phyloP scores from a whole-genome alignment of 257 asterid genomes.

The Ballota nigra region DNA sequence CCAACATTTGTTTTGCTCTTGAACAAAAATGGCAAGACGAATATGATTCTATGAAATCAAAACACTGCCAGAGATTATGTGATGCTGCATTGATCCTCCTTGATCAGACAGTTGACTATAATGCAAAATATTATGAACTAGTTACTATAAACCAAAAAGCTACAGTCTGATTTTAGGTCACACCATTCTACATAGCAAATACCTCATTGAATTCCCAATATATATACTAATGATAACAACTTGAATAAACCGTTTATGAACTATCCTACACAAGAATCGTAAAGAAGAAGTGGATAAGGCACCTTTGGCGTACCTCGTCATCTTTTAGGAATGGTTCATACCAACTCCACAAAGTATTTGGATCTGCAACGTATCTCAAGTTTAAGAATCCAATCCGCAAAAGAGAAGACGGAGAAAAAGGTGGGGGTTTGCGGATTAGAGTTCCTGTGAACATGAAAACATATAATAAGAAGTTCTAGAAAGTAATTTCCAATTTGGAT shows the following conservation, averaged over 20 bases:
- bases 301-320: slow-evolving; percentile 76
- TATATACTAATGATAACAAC: not conserved
- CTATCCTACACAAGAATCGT: not conserved
- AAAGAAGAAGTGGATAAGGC: slow-evolving; percentile 16
- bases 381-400: slow-evolving; percentile 80
- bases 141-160: slow-evolving; percentile 2
- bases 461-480: not conserved
- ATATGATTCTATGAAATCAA: not conserved
- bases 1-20: not conserved
- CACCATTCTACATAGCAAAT: slow-evolving; percentile 10
- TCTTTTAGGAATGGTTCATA: slow-evolving; percentile 81
- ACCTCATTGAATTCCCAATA: not conserved
- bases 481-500: too few species aligned
- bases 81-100: not conserved
- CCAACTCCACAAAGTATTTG: slow-evolving; percentile 91
- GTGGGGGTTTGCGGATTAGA: not conserved
- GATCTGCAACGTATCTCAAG: slow-evolving; percentile 80
- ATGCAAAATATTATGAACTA: not conserved
- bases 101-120: slow-evolving; percentile 1
- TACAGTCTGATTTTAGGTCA: not conserved
- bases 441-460: not conserved
- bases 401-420: slow-evolving; percentile 7
- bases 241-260: not conserved
- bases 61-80: not conserved
- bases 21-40: not conserved